These are phyloP conservation scores for Byssothecium circinans DNA, from an alignment of 2,329 filamentous ascomycete species.

Conservation along the genomic window DNA sequence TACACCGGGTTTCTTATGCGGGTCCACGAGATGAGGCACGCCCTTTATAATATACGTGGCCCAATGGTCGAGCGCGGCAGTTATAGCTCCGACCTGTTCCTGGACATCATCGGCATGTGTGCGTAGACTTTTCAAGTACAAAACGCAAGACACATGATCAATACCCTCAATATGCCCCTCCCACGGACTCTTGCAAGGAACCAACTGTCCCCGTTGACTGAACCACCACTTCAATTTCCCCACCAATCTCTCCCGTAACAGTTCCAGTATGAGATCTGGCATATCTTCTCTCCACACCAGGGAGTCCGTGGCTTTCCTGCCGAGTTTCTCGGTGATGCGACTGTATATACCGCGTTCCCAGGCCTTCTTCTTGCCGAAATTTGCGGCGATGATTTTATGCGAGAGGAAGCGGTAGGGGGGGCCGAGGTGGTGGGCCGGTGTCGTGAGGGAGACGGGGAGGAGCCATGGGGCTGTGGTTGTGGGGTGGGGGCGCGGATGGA, in stretches of 20 bases:
- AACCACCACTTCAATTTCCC: slow-evolving; percentile 43
- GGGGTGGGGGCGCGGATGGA: slow-evolving; percentile 60
- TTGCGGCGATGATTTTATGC: slow-evolving; percentile 14
- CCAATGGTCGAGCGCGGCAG: slow-evolving; percentile 26
- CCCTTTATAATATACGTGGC: slow-evolving; percentile 17
- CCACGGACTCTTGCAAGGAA: slow-evolving; percentile 22
- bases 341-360: slow-evolving; percentile 25
- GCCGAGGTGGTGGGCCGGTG: slow-evolving; percentile 24
- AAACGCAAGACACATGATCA: slow-evolving; percentile 33
- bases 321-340: slow-evolving; percentile 42
- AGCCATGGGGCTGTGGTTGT: slow-evolving; percentile 58
- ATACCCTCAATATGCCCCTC: slow-evolving; percentile 24
- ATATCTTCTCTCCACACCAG: slow-evolving; percentile 54
- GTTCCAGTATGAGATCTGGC: slow-evolving; percentile 44
- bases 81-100: slow-evolving; percentile 14
- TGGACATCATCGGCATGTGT: slow-evolving; percentile 29
- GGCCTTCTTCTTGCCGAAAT: slow-evolving; percentile 22
- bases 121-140: slow-evolving; percentile 28
- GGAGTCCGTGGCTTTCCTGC: slow-evolving; percentile 29
- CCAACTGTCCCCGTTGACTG: slow-evolving; percentile 24
- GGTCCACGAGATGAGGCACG: slow-evolving; percentile 24
- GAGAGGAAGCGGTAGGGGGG: slow-evolving; percentile 26
- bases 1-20: slow-evolving; percentile 22
- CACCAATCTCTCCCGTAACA: slow-evolving; percentile 42
- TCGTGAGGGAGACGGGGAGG: slow-evolving; percentile 50